These are phyloP conservation scores for Alternaria incomplexa DNA, from an alignment of 2,329 filamentous ascomycete genomes.

Conservation along the genomic window DNA sequence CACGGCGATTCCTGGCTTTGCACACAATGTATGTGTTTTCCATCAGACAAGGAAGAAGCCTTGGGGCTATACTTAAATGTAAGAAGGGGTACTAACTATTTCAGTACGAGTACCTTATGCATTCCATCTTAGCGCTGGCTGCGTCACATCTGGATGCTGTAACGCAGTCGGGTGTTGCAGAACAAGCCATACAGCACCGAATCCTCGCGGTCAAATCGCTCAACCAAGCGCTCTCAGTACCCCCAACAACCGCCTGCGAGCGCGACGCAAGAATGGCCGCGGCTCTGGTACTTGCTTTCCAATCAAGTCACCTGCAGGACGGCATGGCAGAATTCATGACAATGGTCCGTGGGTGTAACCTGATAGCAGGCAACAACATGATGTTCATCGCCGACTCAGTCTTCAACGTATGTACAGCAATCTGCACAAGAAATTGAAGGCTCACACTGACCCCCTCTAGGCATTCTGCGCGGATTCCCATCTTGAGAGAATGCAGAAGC, in stretches of 20 bases:
- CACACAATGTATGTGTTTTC: slow-evolving; percentile 62
- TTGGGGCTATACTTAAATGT: too few species aligned
- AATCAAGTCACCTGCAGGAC: slow-evolving; percentile 47
- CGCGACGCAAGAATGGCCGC: slow-evolving; percentile 48
- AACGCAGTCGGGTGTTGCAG: slow-evolving; percentile 58
- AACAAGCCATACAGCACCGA: slow-evolving; percentile 68
- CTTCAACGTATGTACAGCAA: slow-evolving; percentile 33
- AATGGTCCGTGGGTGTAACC: slow-evolving; percentile 47
- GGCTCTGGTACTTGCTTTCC: slow-evolving; percentile 46
- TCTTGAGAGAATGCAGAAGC: slow-evolving; percentile 37
- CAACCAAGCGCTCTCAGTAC: slow-evolving; percentile 47
- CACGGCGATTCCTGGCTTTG: slow-evolving; percentile 69
- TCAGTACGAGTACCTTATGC: slow-evolving; percentile 71
- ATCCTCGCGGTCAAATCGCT: slow-evolving; percentile 65
- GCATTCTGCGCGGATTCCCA: slow-evolving; percentile 43
- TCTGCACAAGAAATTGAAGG: accelerated
- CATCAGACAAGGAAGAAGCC: background rate
- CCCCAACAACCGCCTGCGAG: slow-evolving; percentile 39
- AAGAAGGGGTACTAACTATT: slow-evolving; percentile 17
- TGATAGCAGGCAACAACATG: slow-evolving; percentile 39
- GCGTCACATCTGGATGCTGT: slow-evolving; percentile 67
- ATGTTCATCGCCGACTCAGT: slow-evolving; percentile 28
- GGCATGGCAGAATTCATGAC: slow-evolving; percentile 47
- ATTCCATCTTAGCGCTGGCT: slow-evolving; percentile 71
- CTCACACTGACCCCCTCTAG: slow-evolving; percentile 2